Percentiles rank a stretch among this genome's conserved stretches.
phyloP scores from a whole-genome alignment of 2,329 filamentous ascomycete genomes.

The Byssothecium circinans region DNA sequence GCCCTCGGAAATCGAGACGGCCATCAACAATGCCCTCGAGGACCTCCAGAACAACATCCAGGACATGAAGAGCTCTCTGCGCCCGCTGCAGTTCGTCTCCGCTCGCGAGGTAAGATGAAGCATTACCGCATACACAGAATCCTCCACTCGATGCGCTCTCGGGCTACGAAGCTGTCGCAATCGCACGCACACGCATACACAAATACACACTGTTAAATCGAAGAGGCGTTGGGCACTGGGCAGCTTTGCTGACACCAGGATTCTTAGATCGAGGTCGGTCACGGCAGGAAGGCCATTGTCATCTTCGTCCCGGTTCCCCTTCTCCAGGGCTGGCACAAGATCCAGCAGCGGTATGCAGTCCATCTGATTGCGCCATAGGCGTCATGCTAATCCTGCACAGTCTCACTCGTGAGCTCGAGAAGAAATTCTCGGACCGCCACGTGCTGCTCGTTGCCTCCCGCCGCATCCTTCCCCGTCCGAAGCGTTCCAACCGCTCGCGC shows the following conservation, averaged over 20 bases:
- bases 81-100: slow-evolving; percentile 98
- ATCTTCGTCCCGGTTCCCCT: slow-evolving; percentile 99
- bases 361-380: background rate
- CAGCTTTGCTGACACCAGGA: slow-evolving; percentile 60
- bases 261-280: slow-evolving; percentile 96
- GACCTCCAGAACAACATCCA: slow-evolving; percentile 99
- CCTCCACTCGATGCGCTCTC: slow-evolving; percentile 29
- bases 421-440: slow-evolving; percentile 99
- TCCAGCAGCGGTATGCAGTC: slow-evolving; percentile 92
- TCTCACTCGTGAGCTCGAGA: slow-evolving; percentile 99
- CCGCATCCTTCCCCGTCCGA: slow-evolving; percentile 97
- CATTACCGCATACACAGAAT: slow-evolving; percentile 25
- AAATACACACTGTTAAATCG: slow-evolving; percentile 36
- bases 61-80: slow-evolving; percentile 94
- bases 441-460: slow-evolving; percentile 98
- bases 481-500: slow-evolving; percentile 96
- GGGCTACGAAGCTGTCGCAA: slow-evolving; percentile 27
- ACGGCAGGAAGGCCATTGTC: slow-evolving; percentile 99
- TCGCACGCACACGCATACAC: background rate
- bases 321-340: slow-evolving; percentile 97
- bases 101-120: slow-evolving; percentile 91
- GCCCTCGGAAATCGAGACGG: slow-evolving; percentile 96
- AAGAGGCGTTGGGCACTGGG: slow-evolving; percentile 61
- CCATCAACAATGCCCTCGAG: slow-evolving; percentile 73
- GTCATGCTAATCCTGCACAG: slow-evolving; percentile 52